A percentile compares a stretch with the other conserved stretches of the same genome.
phyloP scores from a whole-genome alignment of 1,139 yeast species.

The Diutina siamensis region DNA sequence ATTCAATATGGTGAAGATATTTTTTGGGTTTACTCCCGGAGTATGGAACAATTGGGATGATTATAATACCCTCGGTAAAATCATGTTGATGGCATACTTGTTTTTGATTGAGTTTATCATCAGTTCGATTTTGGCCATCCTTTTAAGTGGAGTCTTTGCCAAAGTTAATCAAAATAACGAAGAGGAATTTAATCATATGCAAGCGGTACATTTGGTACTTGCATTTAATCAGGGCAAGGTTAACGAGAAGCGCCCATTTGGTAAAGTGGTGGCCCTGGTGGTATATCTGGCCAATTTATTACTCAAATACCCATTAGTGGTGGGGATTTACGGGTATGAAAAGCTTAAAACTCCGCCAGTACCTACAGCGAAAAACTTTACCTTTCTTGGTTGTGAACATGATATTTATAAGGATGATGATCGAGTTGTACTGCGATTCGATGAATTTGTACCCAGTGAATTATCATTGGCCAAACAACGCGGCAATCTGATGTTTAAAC shows the following conservation, averaged over 20 bases:
- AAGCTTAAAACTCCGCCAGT: constrained; percentile 10
- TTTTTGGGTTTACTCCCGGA: constrained; percentile 54
- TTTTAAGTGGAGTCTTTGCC: constrained; percentile 35
- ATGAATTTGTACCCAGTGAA: constrained; percentile 5
- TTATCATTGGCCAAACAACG: background rate
- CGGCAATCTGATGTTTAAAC: background rate
- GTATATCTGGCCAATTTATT: constrained; percentile 12
- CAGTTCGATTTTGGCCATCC: constrained; percentile 48
- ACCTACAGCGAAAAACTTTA: constrained; percentile 22
- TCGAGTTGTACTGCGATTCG: constrained; percentile 12
- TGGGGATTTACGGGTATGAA: constrained; percentile 25
- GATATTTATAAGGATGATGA: constrained; percentile 23
- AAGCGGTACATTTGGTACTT: constrained; percentile 27
- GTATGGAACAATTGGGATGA: constrained; percentile 52
- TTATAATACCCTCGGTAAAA: constrained; percentile 38
- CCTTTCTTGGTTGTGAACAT: constrained; percentile 21
- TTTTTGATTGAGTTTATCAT: constrained; percentile 49
- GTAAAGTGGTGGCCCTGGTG: constrained; percentile 8
- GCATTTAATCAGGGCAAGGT: constrained; percentile 16
- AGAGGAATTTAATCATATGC: constrained; percentile 32
- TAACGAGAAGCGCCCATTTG: constrained; percentile 8
- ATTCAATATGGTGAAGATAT: constrained; percentile 42
- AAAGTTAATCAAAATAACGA: constrained; percentile 25
- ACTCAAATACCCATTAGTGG: constrained; percentile 24
- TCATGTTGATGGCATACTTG: constrained; percentile 39